A percentile compares a stretch with the other conserved stretches of the same genome.
Conservation (phyloP, 2,329 filamentous ascomycete genomes). For the Nothomitra cinnamomea region DNA sequence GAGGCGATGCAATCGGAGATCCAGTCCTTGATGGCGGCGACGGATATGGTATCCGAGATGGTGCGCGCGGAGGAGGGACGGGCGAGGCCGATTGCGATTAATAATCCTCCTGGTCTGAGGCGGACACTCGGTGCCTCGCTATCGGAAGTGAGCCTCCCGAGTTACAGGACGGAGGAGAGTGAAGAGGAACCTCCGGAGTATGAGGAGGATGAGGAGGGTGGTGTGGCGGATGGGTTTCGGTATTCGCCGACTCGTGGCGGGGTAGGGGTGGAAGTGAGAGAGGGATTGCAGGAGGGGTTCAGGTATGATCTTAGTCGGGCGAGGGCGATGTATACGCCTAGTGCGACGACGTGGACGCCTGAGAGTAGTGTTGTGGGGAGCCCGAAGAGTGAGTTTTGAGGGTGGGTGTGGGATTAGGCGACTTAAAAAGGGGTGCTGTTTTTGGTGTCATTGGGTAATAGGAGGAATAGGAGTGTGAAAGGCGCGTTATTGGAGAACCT, state of each 20-base stretch:
- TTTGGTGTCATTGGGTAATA: not conserved
- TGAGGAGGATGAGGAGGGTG: slow-evolving; percentile 22
- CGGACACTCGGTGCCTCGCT: not conserved
- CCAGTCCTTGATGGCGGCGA: slow-evolving; percentile 31
- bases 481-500: not conserved
- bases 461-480: no score
- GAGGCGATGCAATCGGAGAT: slow-evolving; percentile 32
- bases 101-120: not conserved
- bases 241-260: slow-evolving; percentile 15
- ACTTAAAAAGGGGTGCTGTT: not conserved
- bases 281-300: not conserved
- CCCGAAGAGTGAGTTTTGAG: not conserved
- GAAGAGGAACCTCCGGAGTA: slow-evolving; percentile 23
- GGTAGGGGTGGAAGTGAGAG: not conserved
- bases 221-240: slow-evolving; percentile 25
- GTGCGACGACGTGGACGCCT: not conserved
- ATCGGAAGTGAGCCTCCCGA: slow-evolving; percentile 9
- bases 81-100: not conserved
- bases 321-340: not conserved
- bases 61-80: slow-evolving; percentile 24
- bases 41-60: slow-evolving; percentile 33
- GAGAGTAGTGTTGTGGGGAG: slow-evolving; percentile 1
- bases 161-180: slow-evolving; percentile 12
- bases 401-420: not conserved
- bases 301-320: not conserved